A percentile compares a stretch with the other conserved stretches of the same genome.
phyloP scores from a whole-genome alignment of 1,139 yeast species.

The Yarrowia galli region DNA sequence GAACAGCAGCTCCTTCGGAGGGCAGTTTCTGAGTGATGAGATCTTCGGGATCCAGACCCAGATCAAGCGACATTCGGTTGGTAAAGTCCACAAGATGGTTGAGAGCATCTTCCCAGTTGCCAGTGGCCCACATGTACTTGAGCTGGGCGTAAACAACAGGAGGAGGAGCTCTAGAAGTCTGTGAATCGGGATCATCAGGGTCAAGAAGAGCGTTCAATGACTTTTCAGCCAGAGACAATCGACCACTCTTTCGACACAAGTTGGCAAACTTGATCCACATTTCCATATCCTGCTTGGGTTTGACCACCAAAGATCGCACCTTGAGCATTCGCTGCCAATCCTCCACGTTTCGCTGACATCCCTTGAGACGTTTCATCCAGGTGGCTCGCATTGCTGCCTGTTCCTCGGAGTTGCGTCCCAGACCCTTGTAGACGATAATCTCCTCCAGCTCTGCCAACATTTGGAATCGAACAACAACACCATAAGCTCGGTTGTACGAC shows the following conservation, averaged over 20 bases:
- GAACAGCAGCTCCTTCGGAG: constrained; percentile 73
- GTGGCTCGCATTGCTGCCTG: constrained; percentile 82
- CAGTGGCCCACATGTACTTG: constrained; percentile 97
- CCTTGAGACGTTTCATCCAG: constrained; percentile 90
- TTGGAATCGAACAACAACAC: constrained; percentile 95
- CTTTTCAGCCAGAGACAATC: constrained; percentile 91
- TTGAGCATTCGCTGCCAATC: constrained; percentile 97
- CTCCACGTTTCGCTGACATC: constrained; percentile 96
- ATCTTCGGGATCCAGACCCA: constrained; percentile 65
- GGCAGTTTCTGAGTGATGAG: constrained; percentile 90
- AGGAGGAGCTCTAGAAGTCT: constrained; percentile 86
- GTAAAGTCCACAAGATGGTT: constrained; percentile 88
- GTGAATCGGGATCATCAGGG: constrained; percentile 58
- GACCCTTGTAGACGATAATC: constrained; percentile 83
- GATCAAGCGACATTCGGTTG: constrained; percentile 85
- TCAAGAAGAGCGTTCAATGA: constrained; percentile 76
- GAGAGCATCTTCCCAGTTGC: constrained; percentile 85
- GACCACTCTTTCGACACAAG: constrained; percentile 89
- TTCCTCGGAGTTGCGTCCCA: constrained; percentile 83
- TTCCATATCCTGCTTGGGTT: constrained; percentile 96
- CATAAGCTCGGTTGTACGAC: constrained; percentile 95
- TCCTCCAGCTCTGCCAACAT: constrained; percentile 97
- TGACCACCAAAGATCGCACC: constrained; percentile 90
- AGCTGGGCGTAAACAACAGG: constrained; percentile 96
- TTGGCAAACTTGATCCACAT: constrained; percentile 99